Percentiles rank a stretch among this genome's conserved stretches.
Conservation (phyloP, 805 yeast species). For the Nakazawaea pomicola region DNA sequence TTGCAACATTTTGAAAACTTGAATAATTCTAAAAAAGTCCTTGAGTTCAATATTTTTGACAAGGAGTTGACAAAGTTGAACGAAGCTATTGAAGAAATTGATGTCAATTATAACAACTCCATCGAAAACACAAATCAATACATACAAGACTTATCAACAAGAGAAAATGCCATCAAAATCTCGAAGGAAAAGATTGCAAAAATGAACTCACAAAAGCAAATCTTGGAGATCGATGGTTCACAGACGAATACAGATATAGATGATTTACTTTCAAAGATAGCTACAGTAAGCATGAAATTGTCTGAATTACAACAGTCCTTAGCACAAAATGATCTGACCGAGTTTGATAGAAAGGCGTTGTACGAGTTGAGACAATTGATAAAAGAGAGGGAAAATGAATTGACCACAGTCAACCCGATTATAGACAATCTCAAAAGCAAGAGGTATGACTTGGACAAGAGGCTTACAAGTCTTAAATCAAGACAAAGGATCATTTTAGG, state of each 20-base stretch:
- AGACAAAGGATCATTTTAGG: slow-evolving; percentile 57
- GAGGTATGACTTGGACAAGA: slow-evolving; percentile 36
- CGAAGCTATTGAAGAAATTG: slow-evolving; percentile 55
- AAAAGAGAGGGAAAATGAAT: slow-evolving; percentile 29
- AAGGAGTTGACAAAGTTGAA: slow-evolving; percentile 66
- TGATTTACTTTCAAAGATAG: slow-evolving; percentile 43
- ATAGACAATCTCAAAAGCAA: slow-evolving; percentile 32
- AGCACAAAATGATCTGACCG: slow-evolving; percentile 26
- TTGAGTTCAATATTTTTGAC: slow-evolving; percentile 72
- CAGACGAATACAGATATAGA: slow-evolving; percentile 46
- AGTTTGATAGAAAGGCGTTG: slow-evolving; percentile 20
- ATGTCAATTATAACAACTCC: slow-evolving; percentile 47
- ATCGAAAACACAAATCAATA: slow-evolving; percentile 49
- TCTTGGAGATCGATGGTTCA: slow-evolving; percentile 49
- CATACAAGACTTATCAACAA: slow-evolving; percentile 50
- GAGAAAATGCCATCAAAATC: slow-evolving; percentile 48
- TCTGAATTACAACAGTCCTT: slow-evolving; percentile 36
- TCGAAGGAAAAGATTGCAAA: slow-evolving; percentile 41
- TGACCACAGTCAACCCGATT: slow-evolving; percentile 35
- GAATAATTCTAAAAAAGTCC: slow-evolving; percentile 62
- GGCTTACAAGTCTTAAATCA: slow-evolving; percentile 36
- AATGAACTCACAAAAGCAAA: slow-evolving; percentile 42
- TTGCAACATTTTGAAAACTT: slow-evolving; percentile 62
- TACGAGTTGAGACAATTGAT: slow-evolving; percentile 25
- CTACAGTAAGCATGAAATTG: slow-evolving; percentile 44